Base-by-base conservation (phyloP, 306 rosid genomes). In the Albizia julibrissin region DNA sequence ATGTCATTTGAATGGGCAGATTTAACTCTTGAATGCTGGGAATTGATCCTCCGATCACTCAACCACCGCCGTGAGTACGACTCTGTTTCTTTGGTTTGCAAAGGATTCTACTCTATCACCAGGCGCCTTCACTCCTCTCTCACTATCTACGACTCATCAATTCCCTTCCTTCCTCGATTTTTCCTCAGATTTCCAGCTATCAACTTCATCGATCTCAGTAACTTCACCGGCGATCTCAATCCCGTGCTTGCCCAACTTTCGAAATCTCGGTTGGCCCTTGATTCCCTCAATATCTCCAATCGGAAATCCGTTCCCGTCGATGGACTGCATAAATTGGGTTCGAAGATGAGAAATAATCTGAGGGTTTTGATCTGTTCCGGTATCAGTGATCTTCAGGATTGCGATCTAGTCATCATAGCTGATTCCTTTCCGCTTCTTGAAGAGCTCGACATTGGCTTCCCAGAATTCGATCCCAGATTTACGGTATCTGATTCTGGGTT, bases 11-110 rank as follows among this genome's bases (percentile, higher is more conserved):
- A 64, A 19, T 49, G 61, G 9, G 46, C 46, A 50, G 69, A 84
- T 77, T 81, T 84, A 65, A 84, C 90, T 7, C 86, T 78, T 40
- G 92, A 89, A 76, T 94, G 97, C 85, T 94, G 93, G 97, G 94
- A 90, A 85, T 46, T 50, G 75, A 68, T 94, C 7, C 78, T 92
- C 70, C 59, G 52, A 58, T 86, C 82, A 76, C 80, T 87, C 24
- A 88, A 58, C 43, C 82, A 85, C 24, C 42, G n/a, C 54, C 86
- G 69, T 67, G 72, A 84, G 62, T 79, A 80, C n/a, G 87, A 89
- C 21, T 70, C 92, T 16, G 74, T 90, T 18, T 94, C 98, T 76
- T 64, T 81, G 69, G 95, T 89, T 83, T 87, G 90, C 92, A 91
- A 85, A 86, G 85, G 76, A 42, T 94, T 94, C 88, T 86, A 87